Base-by-base conservation (phyloP, 2,329 filamentous ascomycete species). In the Claviceps monticola region DNA sequence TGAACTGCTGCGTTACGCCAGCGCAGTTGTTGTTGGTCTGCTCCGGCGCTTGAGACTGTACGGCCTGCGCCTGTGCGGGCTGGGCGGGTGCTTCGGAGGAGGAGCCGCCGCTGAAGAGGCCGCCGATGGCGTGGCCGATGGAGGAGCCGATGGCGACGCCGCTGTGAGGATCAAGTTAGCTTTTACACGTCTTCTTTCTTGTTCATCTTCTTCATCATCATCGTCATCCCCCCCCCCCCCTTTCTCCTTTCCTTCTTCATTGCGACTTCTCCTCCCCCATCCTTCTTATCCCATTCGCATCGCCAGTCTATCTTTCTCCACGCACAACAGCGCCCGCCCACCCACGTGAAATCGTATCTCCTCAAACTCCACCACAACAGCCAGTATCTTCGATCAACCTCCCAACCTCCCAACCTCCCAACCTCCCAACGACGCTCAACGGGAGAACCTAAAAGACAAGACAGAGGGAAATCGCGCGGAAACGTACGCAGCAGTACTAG, bases 91-190 rank as follows among this genome's bases (percentile, higher is more conserved):
- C 61, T 56, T 81, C 79, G 44, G 80, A 76, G 56, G 73, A 80
- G 61, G 73, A 80, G 61, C 79, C 82, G 66, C 89, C 89, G 62
- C 78, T 71, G 75, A 97, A 97, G 68, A 93, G 73, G 57, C 89
- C 86, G 63, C 89, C 88, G 70, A 97, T 84, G 63, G 89, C 91
- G 72, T 97, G 89, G 68, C 93, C 93, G 74, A 97, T 86, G 13
- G 89, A 89, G 54, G 89, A 95, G 57, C 93, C 93, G 67, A 97
- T 84, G 61, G 93, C 93, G 63, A 97, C 93, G 82, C 93, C 93
- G 66, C 91, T 97, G 62, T 53, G 44, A 2, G 11, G 3, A n/a
- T 1, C 11, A 11, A 29, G 47, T 46, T 23, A 29, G 7, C 19
- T 5, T 34, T 8, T 6, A 13, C 1, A 6, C 11, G 5, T 39